Evolutionary conservation across 139 green algal genomes (phyloP).

Genomic region (Chlamydomonas eustigma): DNA sequence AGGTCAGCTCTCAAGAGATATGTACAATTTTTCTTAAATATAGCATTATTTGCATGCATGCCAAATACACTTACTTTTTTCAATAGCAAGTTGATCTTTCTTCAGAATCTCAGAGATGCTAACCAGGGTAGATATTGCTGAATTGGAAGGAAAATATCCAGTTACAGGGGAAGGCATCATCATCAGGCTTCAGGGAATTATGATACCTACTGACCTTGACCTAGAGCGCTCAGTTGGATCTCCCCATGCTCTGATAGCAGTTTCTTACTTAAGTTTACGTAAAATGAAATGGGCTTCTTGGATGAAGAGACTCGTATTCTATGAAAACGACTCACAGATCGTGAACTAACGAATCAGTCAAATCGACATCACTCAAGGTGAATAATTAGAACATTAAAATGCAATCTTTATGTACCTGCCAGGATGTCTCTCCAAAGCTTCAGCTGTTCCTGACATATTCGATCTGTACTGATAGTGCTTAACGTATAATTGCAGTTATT

Average conservation of each 20-base stretch:
- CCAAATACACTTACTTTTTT: constrained; percentile 45
- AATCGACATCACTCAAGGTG: not conserved
- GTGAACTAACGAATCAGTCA: not conserved
- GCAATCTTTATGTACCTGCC: not conserved
- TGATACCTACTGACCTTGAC: constrained; percentile 48
- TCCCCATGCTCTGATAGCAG: constrained; percentile 73
- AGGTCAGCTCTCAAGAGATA: not conserved
- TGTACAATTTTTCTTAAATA: not conserved
- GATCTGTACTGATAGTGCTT: too few species aligned
- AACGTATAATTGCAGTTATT: too few species aligned
- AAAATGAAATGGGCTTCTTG: constrained; percentile 77
- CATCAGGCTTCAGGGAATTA: too few species aligned
- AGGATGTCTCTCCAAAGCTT: not conserved
- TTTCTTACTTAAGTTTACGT: constrained; percentile 75
- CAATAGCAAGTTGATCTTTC: constrained; percentile 61
- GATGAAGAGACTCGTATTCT: constrained; percentile 67
- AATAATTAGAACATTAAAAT: too few species aligned
- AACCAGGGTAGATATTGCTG: constrained; percentile 76
- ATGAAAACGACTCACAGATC: constrained; percentile 2
- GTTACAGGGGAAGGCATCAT: too few species aligned
- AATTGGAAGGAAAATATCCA: not conserved
- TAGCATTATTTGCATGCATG: not conserved
- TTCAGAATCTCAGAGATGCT: constrained; percentile 88
- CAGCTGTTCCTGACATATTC: too few species aligned
- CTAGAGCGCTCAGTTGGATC: constrained; percentile 79